Base-by-base conservation (phyloP, 2,329 filamentous ascomycete genomes). In the Ophiostoma sp. region DNA sequence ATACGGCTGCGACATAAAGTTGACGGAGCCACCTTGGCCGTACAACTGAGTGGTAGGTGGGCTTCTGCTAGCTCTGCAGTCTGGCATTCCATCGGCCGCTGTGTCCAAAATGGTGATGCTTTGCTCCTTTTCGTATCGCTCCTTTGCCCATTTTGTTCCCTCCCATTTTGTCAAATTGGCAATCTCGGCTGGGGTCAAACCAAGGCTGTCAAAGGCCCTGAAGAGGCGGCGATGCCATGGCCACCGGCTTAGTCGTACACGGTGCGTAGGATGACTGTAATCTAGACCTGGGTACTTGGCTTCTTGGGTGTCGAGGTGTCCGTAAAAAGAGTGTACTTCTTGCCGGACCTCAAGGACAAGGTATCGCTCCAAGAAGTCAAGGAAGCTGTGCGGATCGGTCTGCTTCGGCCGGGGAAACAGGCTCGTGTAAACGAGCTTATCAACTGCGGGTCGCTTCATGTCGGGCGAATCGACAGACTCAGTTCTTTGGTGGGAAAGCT, bases 261-360 rank as follows among this genome's bases (percentile, higher is more conserved):
- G 88, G 77, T 94, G 90, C 7, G 88, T 89, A 38, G 79, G 81
- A 75, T 91, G 82, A 70, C 84, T 87, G 80, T 94, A 94, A 81
- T 94, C 90, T 68, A 94, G 85, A 42, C 90, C 90, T 0, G 90
- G 90, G 73, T 93, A 93, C 74, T 91, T 91, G 72, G 90, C 90
- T 80, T 94, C 90, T 73, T 89, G 86, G 40, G 89, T 92, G 75
- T 91, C 88, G 72, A 93, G 85, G 75, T 91, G 88, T 73, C 90
- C 90, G 77, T 92, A 93, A 79, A 91, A 93, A 66, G 87, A 85
- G 72, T 89, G 85, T 1, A 91, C 91, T 77, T 93, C 90, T 75
- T 90, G 87, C 69, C 90, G 89, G 69, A 93, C 90, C 80, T 93
- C 90, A 72, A 86, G 85, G 65, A 93, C 89, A 65, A 93, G 84